Conservation (phyloP, 768 basidiomycete genomes). For the Fomitopsis pulvina region DNA sequence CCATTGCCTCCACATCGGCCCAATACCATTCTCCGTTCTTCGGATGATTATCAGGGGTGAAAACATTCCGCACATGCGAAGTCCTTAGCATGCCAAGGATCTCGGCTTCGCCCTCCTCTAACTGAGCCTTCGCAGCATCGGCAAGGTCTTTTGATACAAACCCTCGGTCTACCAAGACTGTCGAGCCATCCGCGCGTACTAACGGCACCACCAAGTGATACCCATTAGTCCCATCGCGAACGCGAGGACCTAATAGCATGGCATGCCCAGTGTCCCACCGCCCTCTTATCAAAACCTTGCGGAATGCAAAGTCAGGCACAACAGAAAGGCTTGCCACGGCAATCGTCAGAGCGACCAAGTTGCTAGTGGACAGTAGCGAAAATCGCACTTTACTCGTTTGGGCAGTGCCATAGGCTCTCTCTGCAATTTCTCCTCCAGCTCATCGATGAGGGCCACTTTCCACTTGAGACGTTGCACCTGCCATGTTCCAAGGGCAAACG, state of each 20-base stretch:
- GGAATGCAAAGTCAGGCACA: slow-evolving; percentile 84
- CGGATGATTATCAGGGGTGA: slow-evolving; percentile 86
- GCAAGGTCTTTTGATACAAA: slow-evolving; percentile 66
- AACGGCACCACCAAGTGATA: slow-evolving; percentile 87
- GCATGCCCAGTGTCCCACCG: slow-evolving; percentile 72
- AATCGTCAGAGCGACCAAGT: background rate
- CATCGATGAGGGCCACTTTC: slow-evolving; percentile 92
- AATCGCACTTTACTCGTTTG: slow-evolving; percentile 74
- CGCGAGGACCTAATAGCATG: slow-evolving; percentile 79
- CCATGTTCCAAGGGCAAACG: slow-evolving; percentile 88
- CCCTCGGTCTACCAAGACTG: slow-evolving; percentile 88
- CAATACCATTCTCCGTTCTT: slow-evolving; percentile 86
- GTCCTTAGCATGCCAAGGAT: slow-evolving; percentile 84
- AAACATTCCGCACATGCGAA: slow-evolving; percentile 64
- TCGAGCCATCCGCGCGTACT: slow-evolving; percentile 69
- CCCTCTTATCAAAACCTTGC: slow-evolving; percentile 76
- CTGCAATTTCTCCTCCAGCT: slow-evolving; percentile 85
- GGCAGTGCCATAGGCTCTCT: slow-evolving; percentile 76
- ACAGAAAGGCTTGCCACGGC: slow-evolving; percentile 48
- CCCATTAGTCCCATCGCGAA: slow-evolving; percentile 84
- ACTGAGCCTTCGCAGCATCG: slow-evolving; percentile 25
- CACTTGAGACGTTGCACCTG: slow-evolving; percentile 90
- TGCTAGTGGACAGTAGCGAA: background rate
- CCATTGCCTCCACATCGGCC: slow-evolving; percentile 80
- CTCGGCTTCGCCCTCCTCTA: slow-evolving; percentile 54